phyloP scores from a whole-genome alignment of 116 monocot genomes.

The Papilionanthe hybrid region DNA sequence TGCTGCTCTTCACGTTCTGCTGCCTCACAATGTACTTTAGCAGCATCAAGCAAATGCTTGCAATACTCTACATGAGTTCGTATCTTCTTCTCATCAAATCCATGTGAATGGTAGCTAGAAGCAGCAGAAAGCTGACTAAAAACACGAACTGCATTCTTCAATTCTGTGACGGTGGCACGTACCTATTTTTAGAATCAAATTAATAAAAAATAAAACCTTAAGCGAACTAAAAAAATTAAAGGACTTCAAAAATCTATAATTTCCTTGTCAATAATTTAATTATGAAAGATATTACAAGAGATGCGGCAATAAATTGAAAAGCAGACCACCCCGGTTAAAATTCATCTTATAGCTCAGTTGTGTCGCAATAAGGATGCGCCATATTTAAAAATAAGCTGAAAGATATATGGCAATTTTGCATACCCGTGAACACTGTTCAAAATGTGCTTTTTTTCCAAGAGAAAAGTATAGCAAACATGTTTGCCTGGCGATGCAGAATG shows the following conservation, averaged over 20 bases:
- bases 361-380: neutral
- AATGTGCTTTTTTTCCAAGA: neutral
- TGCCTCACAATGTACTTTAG: conserved; percentile 90
- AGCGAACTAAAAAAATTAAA: neutral
- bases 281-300: neutral
- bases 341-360: neutral
- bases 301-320: neutral
- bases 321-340: neutral
- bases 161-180: conserved; percentile 69
- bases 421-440: neutral
- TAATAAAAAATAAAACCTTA: neutral
- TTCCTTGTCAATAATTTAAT: neutral
- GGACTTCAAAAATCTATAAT: neutral
- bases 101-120: conserved; percentile 67
- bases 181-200: conserved; percentile 35
- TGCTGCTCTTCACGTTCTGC: conserved; percentile 95
- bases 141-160: conserved; percentile 88
- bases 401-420: neutral
- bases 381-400: neutral
- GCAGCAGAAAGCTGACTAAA: conserved; percentile 79
- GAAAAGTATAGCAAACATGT: neutral
- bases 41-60: conserved; percentile 89
- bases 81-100: conserved; percentile 95
- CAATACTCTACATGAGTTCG: conserved; percentile 89
- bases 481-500: neutral